Conservation (phyloP, 306 rosid genomes). For the Myrica gale region DNA sequence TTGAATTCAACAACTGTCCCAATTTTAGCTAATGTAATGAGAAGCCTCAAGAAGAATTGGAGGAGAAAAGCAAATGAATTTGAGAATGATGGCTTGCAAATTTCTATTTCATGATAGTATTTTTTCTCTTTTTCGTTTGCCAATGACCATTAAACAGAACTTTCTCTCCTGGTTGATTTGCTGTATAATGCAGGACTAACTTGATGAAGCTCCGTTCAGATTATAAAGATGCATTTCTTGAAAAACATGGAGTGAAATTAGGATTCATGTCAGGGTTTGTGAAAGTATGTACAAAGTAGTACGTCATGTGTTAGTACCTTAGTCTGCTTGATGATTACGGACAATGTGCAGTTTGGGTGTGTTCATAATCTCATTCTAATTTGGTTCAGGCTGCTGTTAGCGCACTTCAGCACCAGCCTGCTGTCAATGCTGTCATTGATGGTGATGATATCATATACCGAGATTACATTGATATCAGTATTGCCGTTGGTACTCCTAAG, state of each 20-base stretch:
- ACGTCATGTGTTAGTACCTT: neutral
- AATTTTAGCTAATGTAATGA: neutral
- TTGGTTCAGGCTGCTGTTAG: slow-evolving; percentile 69
- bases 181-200: slow-evolving; percentile 59
- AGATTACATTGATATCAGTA: slow-evolving; percentile 73
- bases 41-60: neutral
- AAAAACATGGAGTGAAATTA: slow-evolving; percentile 77
- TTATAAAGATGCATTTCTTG: slow-evolving; percentile 78
- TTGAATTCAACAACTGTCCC: neutral
- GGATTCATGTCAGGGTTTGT: slow-evolving; percentile 88
- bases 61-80: neutral
- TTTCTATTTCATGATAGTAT: neutral
- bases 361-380: slow-evolving; percentile 19
- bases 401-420: slow-evolving; percentile 74
- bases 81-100: neutral
- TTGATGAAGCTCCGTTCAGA: slow-evolving; percentile 91
- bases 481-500: slow-evolving; percentile 84
- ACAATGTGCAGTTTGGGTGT: neutral
- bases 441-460: slow-evolving; percentile 82
- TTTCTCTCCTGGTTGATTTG: slow-evolving; percentile 32
- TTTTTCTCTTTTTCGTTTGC: neutral
- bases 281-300: slow-evolving; percentile 45
- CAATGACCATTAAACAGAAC: neutral
- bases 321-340: neutral
- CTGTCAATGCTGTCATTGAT: slow-evolving; percentile 82